Conservation (phyloP, 345 rosid genomes). For the Raphanus sativus region DNA sequence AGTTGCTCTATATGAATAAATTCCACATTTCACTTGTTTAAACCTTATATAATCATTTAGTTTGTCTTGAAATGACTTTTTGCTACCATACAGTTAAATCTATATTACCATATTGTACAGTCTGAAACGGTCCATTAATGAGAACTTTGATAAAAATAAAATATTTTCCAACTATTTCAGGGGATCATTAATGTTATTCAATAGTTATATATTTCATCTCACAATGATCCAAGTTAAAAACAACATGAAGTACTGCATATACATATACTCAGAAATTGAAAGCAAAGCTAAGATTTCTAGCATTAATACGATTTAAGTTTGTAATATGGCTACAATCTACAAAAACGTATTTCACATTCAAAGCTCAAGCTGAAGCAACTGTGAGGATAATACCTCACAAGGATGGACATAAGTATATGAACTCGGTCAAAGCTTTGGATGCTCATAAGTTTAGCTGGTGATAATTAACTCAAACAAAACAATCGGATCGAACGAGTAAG, state of each 20-base stretch:
- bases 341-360: background rate
- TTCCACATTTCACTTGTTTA: background rate
- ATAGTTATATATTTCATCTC: background rate
- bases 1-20: too few species aligned
- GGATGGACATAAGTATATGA: background rate
- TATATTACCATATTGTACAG: background rate
- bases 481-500: background rate
- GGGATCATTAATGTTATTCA: background rate
- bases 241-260: background rate
- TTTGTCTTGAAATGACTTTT: background rate
- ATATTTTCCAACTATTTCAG: background rate
- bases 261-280: conserved; percentile 9
- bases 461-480: background rate
- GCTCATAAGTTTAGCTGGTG: background rate
- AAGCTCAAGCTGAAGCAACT: background rate
- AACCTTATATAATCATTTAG: background rate
- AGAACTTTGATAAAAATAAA: conserved; percentile 1
- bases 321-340: background rate
- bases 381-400: background rate
- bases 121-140: background rate
- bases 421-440: background rate
- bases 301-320: background rate
- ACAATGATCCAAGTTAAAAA: background rate
- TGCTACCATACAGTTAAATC: background rate
- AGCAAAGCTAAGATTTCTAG: background rate